phyloP scores from a whole-genome alignment of 371 early-diverging fungal species.

The Zychaea mexicana region DNA sequence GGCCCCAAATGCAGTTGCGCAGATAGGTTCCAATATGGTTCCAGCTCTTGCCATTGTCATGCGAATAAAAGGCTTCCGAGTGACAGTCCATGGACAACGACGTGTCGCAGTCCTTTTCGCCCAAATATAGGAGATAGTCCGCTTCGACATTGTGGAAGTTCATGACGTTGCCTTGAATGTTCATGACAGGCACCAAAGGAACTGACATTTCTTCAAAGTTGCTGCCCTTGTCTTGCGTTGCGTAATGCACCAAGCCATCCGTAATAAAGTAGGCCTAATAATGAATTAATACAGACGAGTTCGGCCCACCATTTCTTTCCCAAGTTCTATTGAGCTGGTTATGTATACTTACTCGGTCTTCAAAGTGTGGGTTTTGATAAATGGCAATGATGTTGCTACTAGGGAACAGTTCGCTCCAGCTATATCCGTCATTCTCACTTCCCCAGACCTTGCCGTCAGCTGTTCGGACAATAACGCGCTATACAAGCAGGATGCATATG shows the following conservation, averaged over 20 bases:
- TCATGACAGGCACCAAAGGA: conserved; percentile 56
- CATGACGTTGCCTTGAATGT: conserved; percentile 59
- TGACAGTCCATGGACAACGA: conserved; percentile 53
- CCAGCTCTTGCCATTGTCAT: conserved; percentile 79
- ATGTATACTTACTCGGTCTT: conserved; percentile 50
- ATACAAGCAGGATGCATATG: not conserved
- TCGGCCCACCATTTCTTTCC: not conserved
- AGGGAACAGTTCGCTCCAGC: conserved; percentile 62
- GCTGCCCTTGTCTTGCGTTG: conserved; percentile 74
- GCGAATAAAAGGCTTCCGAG: conserved; percentile 73
- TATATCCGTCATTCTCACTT: conserved; percentile 77
- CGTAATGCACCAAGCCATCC: conserved; percentile 52
- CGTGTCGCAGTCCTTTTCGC: conserved; percentile 57
- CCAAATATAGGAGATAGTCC: conserved; percentile 80
- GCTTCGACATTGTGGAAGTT: conserved; percentile 82
- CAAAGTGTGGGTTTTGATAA: conserved; percentile 71
- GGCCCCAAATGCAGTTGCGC: conserved; percentile 78
- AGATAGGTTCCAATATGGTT: conserved; percentile 68
- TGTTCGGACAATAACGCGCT: conserved; percentile 61
- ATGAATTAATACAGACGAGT: not conserved
- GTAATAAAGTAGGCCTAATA: conserved; percentile 75
- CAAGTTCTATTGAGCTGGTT: not conserved
- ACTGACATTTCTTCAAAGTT: conserved; percentile 58
- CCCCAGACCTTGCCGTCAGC: conserved; percentile 56
- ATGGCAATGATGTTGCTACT: conserved; percentile 50